These are phyloP conservation scores for Salmacisia buchloeana DNA, from an alignment of 1,284 basidiomycete species.

Conservation along the genomic window DNA sequence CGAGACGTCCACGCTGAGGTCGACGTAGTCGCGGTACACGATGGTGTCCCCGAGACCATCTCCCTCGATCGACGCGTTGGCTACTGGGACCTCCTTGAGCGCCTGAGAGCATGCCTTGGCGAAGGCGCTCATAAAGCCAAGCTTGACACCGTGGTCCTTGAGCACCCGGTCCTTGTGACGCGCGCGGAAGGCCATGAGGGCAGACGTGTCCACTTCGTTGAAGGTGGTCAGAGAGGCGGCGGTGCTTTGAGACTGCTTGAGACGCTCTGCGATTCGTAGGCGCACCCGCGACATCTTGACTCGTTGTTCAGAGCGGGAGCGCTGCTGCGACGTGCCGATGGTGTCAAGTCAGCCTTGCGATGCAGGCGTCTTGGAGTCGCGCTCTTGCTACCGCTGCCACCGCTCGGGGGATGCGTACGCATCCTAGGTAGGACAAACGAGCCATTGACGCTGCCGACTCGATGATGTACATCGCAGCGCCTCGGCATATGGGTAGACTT, in stretches of 20 bases:
- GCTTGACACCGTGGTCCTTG: conserved; percentile 90
- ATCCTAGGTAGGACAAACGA: no score
- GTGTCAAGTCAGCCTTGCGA: no score
- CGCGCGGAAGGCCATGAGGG: conserved; percentile 84
- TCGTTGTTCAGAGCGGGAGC: conserved; percentile 79
- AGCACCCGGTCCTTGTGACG: conserved; percentile 89
- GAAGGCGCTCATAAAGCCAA: conserved; percentile 98
- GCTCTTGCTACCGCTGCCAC: no score
- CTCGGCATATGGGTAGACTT: no score
- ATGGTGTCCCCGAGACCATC: conserved; percentile 69
- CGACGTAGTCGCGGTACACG: conserved; percentile 79
- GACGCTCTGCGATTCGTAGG: conserved; percentile 86
- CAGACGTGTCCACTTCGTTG: conserved; percentile 99
- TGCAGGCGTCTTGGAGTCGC: no score
- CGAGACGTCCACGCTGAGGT: conserved; percentile 72
- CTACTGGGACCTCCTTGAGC: conserved; percentile 84
- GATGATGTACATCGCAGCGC: no score
- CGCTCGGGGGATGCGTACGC: no score
- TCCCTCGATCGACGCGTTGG: conserved; percentile 86
- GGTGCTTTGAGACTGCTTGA: conserved; percentile 96
- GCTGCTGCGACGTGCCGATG: conserved; percentile 34
- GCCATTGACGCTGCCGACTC: no score
- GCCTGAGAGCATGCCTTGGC: conserved; percentile 80
- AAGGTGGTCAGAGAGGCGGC: conserved; percentile 96
- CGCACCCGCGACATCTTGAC: conserved; percentile 69